Percentiles rank a stretch among this genome's conserved stretches.
These are phyloP conservation scores for Metarhizium anisopliae DNA, from an alignment of 2,329 filamentous ascomycete species.

Conservation along the genomic window DNA sequence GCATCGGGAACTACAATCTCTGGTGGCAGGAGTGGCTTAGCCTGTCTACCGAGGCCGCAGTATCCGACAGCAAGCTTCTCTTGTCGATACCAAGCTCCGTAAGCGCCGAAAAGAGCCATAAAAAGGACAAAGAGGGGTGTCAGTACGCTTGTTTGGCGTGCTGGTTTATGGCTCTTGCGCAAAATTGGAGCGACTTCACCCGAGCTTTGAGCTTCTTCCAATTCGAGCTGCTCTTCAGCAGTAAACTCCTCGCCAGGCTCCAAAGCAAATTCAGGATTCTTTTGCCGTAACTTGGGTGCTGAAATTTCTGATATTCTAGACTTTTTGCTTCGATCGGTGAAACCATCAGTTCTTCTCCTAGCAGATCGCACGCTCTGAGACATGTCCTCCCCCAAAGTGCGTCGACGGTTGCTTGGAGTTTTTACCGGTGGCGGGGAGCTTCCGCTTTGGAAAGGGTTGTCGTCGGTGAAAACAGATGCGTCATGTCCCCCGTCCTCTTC, in stretches of 20 bases:
- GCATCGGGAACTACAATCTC: constrained; percentile 58
- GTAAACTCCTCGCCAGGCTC: constrained; percentile 89
- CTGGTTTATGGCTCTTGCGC: constrained; percentile 28
- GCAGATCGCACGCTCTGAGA: constrained; percentile 31
- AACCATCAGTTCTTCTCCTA: constrained; percentile 35
- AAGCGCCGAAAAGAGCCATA: constrained; percentile 59
- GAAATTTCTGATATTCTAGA: constrained; percentile 52
- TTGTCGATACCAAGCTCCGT: constrained; percentile 78
- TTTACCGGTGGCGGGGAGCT: constrained; percentile 53
- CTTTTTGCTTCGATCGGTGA: constrained; percentile 17
- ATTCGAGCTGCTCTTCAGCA: constrained; percentile 75
- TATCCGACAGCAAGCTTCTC: constrained; percentile 97
- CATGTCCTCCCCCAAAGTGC: constrained; percentile 35
- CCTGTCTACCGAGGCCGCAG: constrained; percentile 71
- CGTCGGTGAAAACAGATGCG: constrained; percentile 65
- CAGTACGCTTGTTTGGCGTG: constrained; percentile 40
- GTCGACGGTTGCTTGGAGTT: constrained; percentile 40
- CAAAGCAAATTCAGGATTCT: constrained; percentile 29
- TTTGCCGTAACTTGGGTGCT: constrained; percentile 24
- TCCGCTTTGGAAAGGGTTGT: constrained; percentile 83
- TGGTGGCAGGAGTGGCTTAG: constrained; percentile 38
- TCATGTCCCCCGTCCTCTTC: constrained; percentile 30
- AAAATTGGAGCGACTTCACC: constrained; percentile 38
- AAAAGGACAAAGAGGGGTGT: constrained; percentile 65
- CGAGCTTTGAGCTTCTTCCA: constrained; percentile 57